Evolutionary conservation across 2,329 filamentous ascomycete genomes (phyloP).

Genomic region (Calonectria ilicicola): DNA sequence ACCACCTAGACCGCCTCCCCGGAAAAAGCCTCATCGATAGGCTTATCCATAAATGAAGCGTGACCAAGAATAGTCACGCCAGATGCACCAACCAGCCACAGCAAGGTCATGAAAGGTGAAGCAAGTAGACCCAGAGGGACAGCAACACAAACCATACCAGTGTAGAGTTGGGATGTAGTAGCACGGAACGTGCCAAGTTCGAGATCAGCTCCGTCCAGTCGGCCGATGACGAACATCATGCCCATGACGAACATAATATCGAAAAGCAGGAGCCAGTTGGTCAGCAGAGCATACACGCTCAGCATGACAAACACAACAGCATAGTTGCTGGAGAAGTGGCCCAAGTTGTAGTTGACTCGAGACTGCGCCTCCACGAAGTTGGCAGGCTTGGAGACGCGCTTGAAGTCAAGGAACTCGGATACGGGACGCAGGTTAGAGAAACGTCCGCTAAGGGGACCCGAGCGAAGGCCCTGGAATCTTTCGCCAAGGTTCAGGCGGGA

Average conservation of each 20-base stretch:
- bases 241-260: slow-evolving; percentile 89
- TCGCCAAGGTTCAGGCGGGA: slow-evolving; percentile 89
- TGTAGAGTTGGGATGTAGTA: slow-evolving; percentile 94
- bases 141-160: slow-evolving; percentile 82
- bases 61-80: slow-evolving; percentile 95
- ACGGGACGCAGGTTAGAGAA: slow-evolving; percentile 94
- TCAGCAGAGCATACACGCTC: slow-evolving; percentile 93
- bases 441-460: slow-evolving; percentile 81
- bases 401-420: slow-evolving; percentile 95
- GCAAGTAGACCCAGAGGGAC: slow-evolving; percentile 88
- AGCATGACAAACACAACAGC: slow-evolving; percentile 93
- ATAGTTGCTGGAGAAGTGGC: slow-evolving; percentile 99
- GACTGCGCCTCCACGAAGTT: slow-evolving; percentile 93
- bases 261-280: slow-evolving; percentile 88
- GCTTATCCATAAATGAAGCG: slow-evolving; percentile 96
- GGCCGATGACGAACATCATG: slow-evolving; percentile 92
- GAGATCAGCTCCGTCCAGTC: slow-evolving; percentile 88
- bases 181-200: slow-evolving; percentile 86
- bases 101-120: slow-evolving; percentile 84
- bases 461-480: slow-evolving; percentile 85
- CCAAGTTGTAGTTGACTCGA: slow-evolving; percentile 95
- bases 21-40: slow-evolving; percentile 99
- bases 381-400: slow-evolving; percentile 92
- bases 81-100: slow-evolving; percentile 97
- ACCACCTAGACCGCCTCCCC: slow-evolving; percentile 99